Evolutionary conservation across 805 yeast genomes (phyloP).

Genomic region (Pichia scutulata): DNA sequence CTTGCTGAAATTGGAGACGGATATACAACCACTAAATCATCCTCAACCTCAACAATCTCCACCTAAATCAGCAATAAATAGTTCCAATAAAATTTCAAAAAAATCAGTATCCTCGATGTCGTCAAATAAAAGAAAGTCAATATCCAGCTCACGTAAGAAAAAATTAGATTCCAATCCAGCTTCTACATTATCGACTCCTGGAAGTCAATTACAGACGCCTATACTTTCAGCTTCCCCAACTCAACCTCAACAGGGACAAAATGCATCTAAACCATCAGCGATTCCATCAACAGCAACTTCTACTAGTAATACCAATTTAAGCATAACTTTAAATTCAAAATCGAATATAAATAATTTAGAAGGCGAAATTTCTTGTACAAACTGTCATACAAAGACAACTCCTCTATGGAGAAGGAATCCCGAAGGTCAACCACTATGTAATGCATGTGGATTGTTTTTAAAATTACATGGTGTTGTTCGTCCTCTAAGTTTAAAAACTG

Average conservation of each 20-base stretch:
- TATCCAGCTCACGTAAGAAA: not conserved
- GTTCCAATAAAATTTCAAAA: not conserved
- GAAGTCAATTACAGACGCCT: not conserved
- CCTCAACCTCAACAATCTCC: not conserved
- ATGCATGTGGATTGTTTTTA: slow-evolving; percentile 91
- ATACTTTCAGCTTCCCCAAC: not conserved
- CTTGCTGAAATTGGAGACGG: not conserved
- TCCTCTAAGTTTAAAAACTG: slow-evolving; percentile 69
- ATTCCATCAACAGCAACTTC: slow-evolving; percentile 5
- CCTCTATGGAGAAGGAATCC: slow-evolving; percentile 95
- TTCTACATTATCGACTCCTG: not conserved
- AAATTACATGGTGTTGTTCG: slow-evolving; percentile 93
- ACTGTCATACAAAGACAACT: slow-evolving; percentile 87
- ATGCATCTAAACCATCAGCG: not conserved
- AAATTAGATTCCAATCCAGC: not conserved
- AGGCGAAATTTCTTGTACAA: slow-evolving; percentile 48
- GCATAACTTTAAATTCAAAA: not conserved
- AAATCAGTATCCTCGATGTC: not conserved
- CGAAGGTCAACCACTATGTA: slow-evolving; percentile 86
- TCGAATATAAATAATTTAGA: slow-evolving; percentile 10
- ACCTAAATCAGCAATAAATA: not conserved
- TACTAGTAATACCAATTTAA: not conserved
- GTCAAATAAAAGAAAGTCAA: not conserved
- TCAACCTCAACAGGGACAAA: not conserved
- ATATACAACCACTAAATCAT: not conserved